Base-by-base conservation (phyloP, 352 stramenopile genomes). In the Phytophthora ohioensis region DNA sequence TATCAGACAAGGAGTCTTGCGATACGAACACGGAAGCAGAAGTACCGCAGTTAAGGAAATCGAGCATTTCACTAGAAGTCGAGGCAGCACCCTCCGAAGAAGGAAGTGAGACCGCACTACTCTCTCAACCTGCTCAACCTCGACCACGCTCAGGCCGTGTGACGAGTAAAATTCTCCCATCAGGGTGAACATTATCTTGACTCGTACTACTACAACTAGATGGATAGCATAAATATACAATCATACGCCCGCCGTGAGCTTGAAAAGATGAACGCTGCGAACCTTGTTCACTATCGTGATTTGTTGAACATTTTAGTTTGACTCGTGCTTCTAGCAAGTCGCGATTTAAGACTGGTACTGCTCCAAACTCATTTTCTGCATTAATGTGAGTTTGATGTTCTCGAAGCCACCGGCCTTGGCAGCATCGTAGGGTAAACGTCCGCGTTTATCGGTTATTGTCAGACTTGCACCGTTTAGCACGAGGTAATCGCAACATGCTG, bases 401-500 rank as follows among this genome's bases (percentile, higher is more conserved):
- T 93, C 86, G 53, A 87, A 86, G 10, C 84, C 86, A 8, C 77
- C 68, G 3, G 69, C 69, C 51, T 91, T 90, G 1, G 88, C 88
- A 5, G 66, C 85, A 35, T 94, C 84, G 36, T 84, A 87, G 6
- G 88, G 80, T 17, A 92, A 63, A 41, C 77, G 74, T 3, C 84
- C 84, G 15, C 73, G 58, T 3, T 71, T 75, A 43, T 95, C 85
- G 0, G 74, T 67, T 2, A 86, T 21, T n/a, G 79, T 74, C 7
- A 93, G 58, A n/a, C 80, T 92, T 12, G 89, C 84, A 31, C 89
- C 89, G 42, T 96, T 96, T 3, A 93, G 67, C 35, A 96, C 63
- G 4, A 96, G 67, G 57, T 93, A 96, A 17, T 96, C 85, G 41
- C 87, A 96, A 57, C 81, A 92, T 0, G 64, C 41, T 10, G 73